phyloP scores from a whole-genome alignment of 768 basidiomycete genomes.

The Fomitopsis serialis region DNA sequence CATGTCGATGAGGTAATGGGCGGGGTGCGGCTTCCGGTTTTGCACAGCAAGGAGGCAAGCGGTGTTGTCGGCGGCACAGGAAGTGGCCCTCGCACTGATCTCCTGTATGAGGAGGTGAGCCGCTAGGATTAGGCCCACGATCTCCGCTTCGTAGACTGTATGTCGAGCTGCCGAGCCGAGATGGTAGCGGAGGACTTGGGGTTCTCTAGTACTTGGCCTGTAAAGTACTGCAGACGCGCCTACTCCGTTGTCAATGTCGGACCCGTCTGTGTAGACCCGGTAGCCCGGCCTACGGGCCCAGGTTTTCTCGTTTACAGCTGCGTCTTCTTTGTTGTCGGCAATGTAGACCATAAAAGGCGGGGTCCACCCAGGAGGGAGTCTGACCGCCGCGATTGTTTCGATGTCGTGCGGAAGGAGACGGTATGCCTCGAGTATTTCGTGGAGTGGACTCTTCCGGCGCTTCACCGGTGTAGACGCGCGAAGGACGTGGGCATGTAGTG shows the following conservation, averaged over 20 bases:
- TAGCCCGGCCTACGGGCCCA: not conserved
- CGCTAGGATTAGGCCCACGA: constrained; percentile 21
- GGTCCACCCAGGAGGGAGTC: constrained; percentile 8
- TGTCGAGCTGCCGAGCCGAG: constrained; percentile 19
- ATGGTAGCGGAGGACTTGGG: constrained; percentile 6
- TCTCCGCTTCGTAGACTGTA: constrained; percentile 27
- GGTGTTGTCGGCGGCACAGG: constrained; percentile 10
- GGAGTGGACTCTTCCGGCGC: constrained; percentile 16
- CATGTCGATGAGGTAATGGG: constrained; percentile 4
- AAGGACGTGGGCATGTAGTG: constrained; percentile 5
- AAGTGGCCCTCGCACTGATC: not conserved
- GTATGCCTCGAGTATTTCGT: constrained; percentile 16
- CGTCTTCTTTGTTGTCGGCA: not conserved
- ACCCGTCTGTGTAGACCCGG: constrained; percentile 26
- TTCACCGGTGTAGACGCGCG: constrained; percentile 5
- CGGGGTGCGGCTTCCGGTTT: not conserved
- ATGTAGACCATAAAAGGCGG: not conserved
- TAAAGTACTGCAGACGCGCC: constrained; percentile 26
- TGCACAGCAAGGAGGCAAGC: constrained; percentile 1
- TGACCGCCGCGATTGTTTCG: constrained; percentile 13
- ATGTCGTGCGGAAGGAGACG: constrained; percentile 5
- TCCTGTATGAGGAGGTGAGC: constrained; percentile 19
- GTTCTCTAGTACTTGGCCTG: not conserved
- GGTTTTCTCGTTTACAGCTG: not conserved
- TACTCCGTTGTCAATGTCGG: constrained; percentile 18